Evolutionary conservation across 176 grass and related monocot species (phyloP), one percentile per base, ranked within the genome.

Genomic region (Oryza australiensis): DNA sequence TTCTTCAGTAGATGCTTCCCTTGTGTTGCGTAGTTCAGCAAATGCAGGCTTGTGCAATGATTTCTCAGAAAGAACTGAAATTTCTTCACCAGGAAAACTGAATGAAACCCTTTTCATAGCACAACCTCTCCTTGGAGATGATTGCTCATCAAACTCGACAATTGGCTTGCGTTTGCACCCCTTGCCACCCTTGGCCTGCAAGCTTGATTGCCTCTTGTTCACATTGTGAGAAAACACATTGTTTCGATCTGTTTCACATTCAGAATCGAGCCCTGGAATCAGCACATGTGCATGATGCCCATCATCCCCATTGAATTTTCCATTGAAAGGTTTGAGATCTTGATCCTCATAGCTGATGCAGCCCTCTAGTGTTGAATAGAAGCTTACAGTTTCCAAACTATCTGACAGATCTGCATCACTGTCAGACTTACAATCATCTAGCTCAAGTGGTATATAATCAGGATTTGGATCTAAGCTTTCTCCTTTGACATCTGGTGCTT

Each of bases 401-500:
- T 76, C 40, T 51, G 55, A 84, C 5, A 45, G 57, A 79, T 76
- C 72, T 71, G 75, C 75, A 75, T 85, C 80, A 68, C 73, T 85
- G 27, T 77, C 78, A 48, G 71, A 88, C 18, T 88, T 62, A 16
- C 16, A 74, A 81, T 76, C 82, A 81, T 86, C 78, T 51, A 71
- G 49, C 77, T 86, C 60, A 22, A 91, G 79, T 34, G 90, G 86
- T 74, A 88, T 86, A 75, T 75, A 91, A 85, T 91, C 86, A 83
- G 62, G 29, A 80, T 73, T 59, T 74, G 51, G 64, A 26, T 77
- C 78, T 66, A 66, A 66, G 65, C 14, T 46, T 76, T 89, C 63
- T 27, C 53, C 82, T 77, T 85, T 55, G 42, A 72, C 81, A 66
- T 77, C 55, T 7, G 32, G 77, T 71, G 71, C 33, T 80, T 65